Evolutionary conservation across 768 basidiomycete genomes (phyloP).

Genomic region (Hygrophoropsis aurantiaca): DNA sequence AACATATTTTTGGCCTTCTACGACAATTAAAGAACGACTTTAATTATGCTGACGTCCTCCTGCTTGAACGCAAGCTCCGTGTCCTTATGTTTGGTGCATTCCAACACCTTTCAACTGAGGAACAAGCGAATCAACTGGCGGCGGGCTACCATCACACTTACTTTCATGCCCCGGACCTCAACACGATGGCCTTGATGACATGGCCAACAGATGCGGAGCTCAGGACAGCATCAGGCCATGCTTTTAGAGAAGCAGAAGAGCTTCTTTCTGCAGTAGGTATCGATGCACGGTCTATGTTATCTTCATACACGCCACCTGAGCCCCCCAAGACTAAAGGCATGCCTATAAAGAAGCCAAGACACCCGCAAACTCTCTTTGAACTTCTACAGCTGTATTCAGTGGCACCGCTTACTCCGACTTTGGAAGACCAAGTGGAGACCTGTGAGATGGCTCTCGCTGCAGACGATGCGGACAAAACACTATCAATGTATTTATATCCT

Average conservation of each 20-base stretch:
- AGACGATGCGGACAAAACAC: slow-evolving; percentile 7
- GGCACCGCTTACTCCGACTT: neutral
- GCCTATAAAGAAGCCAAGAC: neutral
- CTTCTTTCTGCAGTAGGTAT: slow-evolving; percentile 14
- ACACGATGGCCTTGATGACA: slow-evolving; percentile 15
- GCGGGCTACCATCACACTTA: slow-evolving; percentile 30
- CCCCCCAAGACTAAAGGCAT: neutral
- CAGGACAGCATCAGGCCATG: slow-evolving; percentile 3
- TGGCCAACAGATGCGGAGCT: slow-evolving; percentile 22
- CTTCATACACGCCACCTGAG: slow-evolving; percentile 1
- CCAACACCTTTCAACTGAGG: slow-evolving; percentile 3
- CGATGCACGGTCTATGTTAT: slow-evolving; percentile 8
- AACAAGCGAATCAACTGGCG: slow-evolving; percentile 14
- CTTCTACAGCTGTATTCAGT: slow-evolving; percentile 5
- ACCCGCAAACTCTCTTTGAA: slow-evolving; percentile 9
- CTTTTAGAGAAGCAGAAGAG: slow-evolving; percentile 15
- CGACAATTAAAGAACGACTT: slow-evolving; percentile 13
- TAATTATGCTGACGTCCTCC: slow-evolving; percentile 10
- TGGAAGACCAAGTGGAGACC: slow-evolving; percentile 8
- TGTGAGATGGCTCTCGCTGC: slow-evolving; percentile 18
- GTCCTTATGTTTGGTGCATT: slow-evolving; percentile 9
- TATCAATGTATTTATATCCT: slow-evolving; percentile 7
- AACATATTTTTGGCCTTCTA: slow-evolving; percentile 20
- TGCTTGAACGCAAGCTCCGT: slow-evolving; percentile 26
- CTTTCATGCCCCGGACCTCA: slow-evolving; percentile 16